A percentile compares a stretch with the other conserved stretches of the same genome.
Evolutionary conservation across 2,329 filamentous ascomycete species (phyloP).

Genomic region (Fusarium graminum): DNA sequence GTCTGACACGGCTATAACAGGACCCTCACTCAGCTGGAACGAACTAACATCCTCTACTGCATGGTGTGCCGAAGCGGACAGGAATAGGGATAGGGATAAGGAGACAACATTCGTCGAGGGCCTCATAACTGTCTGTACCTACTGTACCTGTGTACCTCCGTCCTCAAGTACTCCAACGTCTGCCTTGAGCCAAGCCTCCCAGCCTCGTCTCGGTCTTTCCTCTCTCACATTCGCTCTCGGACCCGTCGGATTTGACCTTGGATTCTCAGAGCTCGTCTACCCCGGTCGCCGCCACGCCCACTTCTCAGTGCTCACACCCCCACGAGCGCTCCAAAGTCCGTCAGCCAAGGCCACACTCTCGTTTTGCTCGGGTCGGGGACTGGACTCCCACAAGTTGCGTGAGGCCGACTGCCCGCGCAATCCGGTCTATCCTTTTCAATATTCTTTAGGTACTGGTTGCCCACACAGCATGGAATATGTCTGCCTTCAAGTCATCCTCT

Average conservation of each 20-base stretch:
- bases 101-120: constrained; percentile 36
- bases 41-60: constrained; percentile 26
- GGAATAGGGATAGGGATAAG: constrained; percentile 14
- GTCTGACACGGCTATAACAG: constrained; percentile 35
- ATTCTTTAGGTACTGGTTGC: constrained; percentile 43
- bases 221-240: constrained; percentile 32
- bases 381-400: constrained; percentile 41
- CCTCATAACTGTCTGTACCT: constrained; percentile 21
- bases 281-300: constrained; percentile 40
- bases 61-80: constrained; percentile 21
- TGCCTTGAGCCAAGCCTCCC: constrained; percentile 26
- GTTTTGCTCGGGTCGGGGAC: constrained; percentile 43
- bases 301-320: constrained; percentile 35
- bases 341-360: constrained; percentile 41
- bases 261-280: constrained; percentile 17
- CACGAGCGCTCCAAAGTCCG: constrained; percentile 34
- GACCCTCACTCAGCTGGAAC: constrained; percentile 36
- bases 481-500: constrained; percentile 49
- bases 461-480: constrained; percentile 56
- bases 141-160: constrained; percentile 1
- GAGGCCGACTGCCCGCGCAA: constrained; percentile 47
- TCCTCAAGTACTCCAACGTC: constrained; percentile 7
- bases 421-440: constrained; percentile 36
- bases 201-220: constrained; percentile 33
- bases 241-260: constrained; percentile 40